A percentile compares a stretch with the other conserved stretches of the same genome.
Conservation (phyloP, 331 rosid species). For the Cydonia oblonga region DNA sequence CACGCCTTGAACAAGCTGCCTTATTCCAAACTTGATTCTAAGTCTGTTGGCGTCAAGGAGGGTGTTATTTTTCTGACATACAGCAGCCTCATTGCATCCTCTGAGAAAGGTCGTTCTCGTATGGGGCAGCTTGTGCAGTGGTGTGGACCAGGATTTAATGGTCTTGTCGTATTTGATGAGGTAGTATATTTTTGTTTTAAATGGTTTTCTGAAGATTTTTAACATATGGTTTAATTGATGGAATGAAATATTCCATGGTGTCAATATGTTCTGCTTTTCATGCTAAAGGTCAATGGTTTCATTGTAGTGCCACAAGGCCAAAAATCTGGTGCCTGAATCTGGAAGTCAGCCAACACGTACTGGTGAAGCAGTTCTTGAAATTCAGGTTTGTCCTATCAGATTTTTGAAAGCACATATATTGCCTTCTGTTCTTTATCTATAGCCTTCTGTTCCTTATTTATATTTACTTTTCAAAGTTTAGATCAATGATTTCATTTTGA, state of each 20-base stretch:
- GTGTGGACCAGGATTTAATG: constrained; percentile 80
- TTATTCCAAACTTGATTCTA: constrained; percentile 97
- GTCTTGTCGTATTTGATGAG: constrained; percentile 85
- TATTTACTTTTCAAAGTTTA: not conserved
- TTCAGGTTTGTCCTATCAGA: constrained; percentile 58
- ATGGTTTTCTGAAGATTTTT: not conserved
- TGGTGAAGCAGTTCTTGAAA: constrained; percentile 90
- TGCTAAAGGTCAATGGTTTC: constrained; percentile 44
- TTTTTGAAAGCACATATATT: not conserved
- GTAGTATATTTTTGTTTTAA: constrained; percentile 24
- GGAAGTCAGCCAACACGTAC: constrained; percentile 99
- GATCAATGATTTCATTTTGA: not conserved
- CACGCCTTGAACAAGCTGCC: constrained; percentile 98
- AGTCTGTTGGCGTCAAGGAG: constrained; percentile 79
- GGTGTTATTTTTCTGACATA: constrained; percentile 95
- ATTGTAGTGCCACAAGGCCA: constrained; percentile 97
- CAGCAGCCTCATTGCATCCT: constrained; percentile 92
- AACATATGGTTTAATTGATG: constrained; percentile 1
- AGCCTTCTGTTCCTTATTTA: not conserved
- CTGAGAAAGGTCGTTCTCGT: constrained; percentile 92
- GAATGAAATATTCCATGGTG: constrained; percentile 18
- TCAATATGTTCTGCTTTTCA: constrained; percentile 23
- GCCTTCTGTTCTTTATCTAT: not conserved
- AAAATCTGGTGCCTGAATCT: constrained; percentile 94
- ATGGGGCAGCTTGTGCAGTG: constrained; percentile 89